A percentile compares a stretch with the other conserved stretches of the same genome.
Conservation (phyloP, 371 early-diverging fungal species). For the Mucor velutinosus region DNA sequence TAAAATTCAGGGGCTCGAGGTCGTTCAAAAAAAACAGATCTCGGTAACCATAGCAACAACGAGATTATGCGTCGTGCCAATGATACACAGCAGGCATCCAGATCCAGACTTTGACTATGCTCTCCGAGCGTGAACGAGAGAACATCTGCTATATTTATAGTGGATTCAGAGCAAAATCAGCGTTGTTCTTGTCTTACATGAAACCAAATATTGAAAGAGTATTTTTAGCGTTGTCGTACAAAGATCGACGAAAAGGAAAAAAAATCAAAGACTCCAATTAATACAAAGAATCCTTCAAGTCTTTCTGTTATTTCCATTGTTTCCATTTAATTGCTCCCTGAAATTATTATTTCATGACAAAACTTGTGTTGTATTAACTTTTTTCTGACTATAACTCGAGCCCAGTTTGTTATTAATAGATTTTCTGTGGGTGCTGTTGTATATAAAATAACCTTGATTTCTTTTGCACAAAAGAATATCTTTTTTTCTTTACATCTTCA, state of each 20-base stretch:
- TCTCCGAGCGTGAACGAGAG: too few relatives aligned
- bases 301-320: slow-evolving; percentile 23
- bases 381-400: slow-evolving; percentile 6
- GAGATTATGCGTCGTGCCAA: too few relatives aligned
- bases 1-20: not conserved
- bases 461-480: not conserved
- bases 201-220: slow-evolving; percentile 6
- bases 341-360: not conserved
- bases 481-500: not conserved
- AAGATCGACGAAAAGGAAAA: slow-evolving; percentile 23
- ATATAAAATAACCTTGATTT: not conserved
- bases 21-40: too few relatives aligned
- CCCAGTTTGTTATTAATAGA: slow-evolving; percentile 8
- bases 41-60: too few relatives aligned
- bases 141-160: too few relatives aligned
- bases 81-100: too few relatives aligned
- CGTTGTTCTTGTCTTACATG: slow-evolving; percentile 9
- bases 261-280: not conserved
- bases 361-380: slow-evolving; percentile 1
- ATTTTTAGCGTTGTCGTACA: slow-evolving; percentile 6
- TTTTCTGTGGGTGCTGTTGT: not conserved
- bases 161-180: not conserved
- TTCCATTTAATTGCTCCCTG: slow-evolving; percentile 16
- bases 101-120: too few relatives aligned
- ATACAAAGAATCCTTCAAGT: not conserved